phyloP scores from a whole-genome alignment of 1,284 basidiomycete species.

The Fomitopsis pinicola region DNA sequence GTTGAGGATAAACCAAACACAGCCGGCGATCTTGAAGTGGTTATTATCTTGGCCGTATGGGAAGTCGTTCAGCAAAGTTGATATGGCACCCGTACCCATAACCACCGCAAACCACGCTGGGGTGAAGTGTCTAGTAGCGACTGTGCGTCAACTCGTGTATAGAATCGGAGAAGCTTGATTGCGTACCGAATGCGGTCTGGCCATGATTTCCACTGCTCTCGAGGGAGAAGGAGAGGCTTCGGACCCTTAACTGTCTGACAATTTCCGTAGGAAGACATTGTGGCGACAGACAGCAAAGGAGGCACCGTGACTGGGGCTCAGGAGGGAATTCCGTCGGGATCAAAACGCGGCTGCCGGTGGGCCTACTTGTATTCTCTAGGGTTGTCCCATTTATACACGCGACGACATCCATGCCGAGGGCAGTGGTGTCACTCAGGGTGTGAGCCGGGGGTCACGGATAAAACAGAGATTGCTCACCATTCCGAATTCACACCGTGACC shows the following conservation, averaged over 20 bases:
- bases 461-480: not conserved
- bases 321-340: not conserved
- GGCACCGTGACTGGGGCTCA: not conserved
- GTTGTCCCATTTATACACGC: not conserved
- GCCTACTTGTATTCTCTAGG: too few species aligned
- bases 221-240: constrained; percentile 10
- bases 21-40: constrained; percentile 28
- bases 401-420: too few species aligned
- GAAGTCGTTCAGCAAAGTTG: constrained; percentile 34
- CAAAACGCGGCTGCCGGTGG: not conserved
- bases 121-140: constrained; percentile 35
- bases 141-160: not conserved
- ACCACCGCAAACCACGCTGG: constrained; percentile 43
- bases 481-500: not conserved
- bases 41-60: constrained; percentile 32
- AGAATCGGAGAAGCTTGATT: not conserved
- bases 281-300: not conserved
- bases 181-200: constrained; percentile 16
- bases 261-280: not conserved
- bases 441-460: not conserved
- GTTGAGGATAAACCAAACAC: constrained; percentile 51
- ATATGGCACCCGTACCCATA: constrained; percentile 34
- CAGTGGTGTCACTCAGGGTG: not conserved
- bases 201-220: constrained; percentile 11
- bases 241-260: not conserved